Evolutionary conservation across 2,329 filamentous ascomycete species (phyloP).

Genomic region (Rosellinia necatrix): DNA sequence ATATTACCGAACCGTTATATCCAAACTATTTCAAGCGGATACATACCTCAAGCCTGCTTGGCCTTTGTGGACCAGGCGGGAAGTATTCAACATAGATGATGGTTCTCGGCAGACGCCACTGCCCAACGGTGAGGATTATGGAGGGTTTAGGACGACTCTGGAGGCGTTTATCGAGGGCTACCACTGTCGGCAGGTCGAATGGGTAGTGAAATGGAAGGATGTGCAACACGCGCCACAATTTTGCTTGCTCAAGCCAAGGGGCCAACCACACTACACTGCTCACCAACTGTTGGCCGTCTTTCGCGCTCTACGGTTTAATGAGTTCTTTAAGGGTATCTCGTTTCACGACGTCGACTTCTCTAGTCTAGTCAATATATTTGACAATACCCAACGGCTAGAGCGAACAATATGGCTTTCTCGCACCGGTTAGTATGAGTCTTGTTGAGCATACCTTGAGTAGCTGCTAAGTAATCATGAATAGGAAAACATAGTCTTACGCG

Average conservation of each 20-base stretch:
- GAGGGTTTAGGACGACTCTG: conserved; percentile 58
- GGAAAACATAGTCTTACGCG: conserved; percentile 51
- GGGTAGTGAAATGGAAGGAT: conserved; percentile 56
- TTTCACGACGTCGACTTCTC: conserved; percentile 58
- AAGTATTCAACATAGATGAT: conserved; percentile 58
- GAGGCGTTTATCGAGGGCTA: conserved; percentile 61
- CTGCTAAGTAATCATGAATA: conserved; percentile 29
- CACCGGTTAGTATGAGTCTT: conserved; percentile 48
- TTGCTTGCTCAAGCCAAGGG: conserved; percentile 52
- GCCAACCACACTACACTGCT: conserved; percentile 49
- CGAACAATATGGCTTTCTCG: conserved; percentile 57
- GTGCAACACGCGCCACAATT: conserved; percentile 56
- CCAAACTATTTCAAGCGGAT: conserved; percentile 58
- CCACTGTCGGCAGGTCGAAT: conserved; percentile 53
- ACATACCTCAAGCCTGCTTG: conserved; percentile 62
- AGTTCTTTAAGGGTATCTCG: conserved; percentile 63
- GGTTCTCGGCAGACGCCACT: conserved; percentile 58
- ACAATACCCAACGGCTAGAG: conserved; percentile 51
- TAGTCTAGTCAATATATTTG: conserved; percentile 46
- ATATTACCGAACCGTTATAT: conserved; percentile 58
- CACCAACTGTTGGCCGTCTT: conserved; percentile 62
- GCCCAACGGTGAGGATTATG: conserved; percentile 59
- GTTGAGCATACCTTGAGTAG: neutral
- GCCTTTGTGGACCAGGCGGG: conserved; percentile 58
- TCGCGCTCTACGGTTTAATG: conserved; percentile 61